These are phyloP conservation scores for Batkoa obscura DNA, from an alignment of 371 early-diverging fungal species.

Conservation along the genomic window DNA sequence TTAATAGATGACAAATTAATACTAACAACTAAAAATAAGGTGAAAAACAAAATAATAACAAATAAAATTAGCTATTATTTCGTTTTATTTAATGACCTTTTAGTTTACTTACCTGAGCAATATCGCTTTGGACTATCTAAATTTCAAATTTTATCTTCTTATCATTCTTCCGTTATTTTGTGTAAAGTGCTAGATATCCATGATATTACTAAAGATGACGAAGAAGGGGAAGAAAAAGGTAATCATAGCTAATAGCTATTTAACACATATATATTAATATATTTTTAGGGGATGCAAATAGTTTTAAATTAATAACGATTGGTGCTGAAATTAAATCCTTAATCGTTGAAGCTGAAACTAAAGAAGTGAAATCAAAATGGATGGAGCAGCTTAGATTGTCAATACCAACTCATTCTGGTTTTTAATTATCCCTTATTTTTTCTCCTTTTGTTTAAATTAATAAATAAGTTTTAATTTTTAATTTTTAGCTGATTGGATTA, in stretches of 20 bases:
- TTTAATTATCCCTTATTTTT: no score
- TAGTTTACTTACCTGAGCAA: neutral
- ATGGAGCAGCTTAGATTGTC: neutral
- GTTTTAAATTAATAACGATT: neutral
- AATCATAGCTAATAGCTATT: no score
- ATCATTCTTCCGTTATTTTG: neutral
- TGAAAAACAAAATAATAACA: no score
- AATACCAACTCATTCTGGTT: neutral
- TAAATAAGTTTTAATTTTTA: no score
- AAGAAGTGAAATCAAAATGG: neutral
- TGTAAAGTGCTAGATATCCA: neutral
- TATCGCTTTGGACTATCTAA: neutral
- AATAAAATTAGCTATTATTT: no score
- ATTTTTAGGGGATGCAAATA: no score
- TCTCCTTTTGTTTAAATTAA: no score
- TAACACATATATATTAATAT: no score
- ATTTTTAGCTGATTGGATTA: no score
- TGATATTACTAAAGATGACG: neutral
- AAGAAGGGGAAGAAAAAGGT: neutral
- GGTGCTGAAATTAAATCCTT: neutral
- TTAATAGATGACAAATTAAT: neutral
- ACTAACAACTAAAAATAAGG: neutral
- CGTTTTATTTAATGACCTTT: neutral
- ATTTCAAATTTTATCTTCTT: neutral
- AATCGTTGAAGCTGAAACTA: neutral